Base-by-base conservation (phyloP, 1,284 basidiomycete species). In the Pulveroboletus sp. region DNA sequence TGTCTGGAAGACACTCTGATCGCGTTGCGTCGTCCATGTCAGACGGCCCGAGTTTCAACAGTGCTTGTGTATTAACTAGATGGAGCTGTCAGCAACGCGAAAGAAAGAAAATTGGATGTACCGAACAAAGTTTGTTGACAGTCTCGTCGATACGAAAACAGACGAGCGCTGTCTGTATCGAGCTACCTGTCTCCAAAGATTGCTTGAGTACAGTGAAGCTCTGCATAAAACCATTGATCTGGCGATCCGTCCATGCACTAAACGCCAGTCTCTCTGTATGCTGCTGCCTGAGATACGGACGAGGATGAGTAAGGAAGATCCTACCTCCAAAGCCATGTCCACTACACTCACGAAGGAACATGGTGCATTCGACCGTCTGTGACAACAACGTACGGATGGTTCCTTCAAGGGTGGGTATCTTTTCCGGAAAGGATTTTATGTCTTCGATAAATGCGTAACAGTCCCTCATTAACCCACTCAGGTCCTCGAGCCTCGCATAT, bases 301-400 rank as follows among this genome's bases (percentile, higher is more conserved):
- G 7, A 20, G 9, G 12, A 20, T 17, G 10, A 2, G 6, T 0
- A 29, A 18, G 26, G 17, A 38, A 31, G 4, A 40, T 20, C 45
- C 12, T 58, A 74, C 73, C 59, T 56, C 62, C 61, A 38, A 75
- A 74, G 8, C 72, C 71, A 49, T 67, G 57, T 0, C 68, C 66
- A 43, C 58, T 65, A 40, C 68, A 75, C 56, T 74, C 74, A 9
- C 65, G 66, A 48, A 74, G 60, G 50, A 74, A 74, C 51, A 74
- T 64, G 24, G 56, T 67, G 20, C 73, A 74, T 60, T 75, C 72
- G 2, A 74, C 58, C 1, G 72, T 74, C 49, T 74, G 73, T 7
- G 63, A 61, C 4, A 70, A 38, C 18, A 75, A 57, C 1, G 56
- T 51, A 10, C 55, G 58, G 46, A 75, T 65, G n/a, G 58, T 64